Conservation (phyloP, 2,329 filamentous ascomycete genomes). For the Leptographium galeiforme region DNA sequence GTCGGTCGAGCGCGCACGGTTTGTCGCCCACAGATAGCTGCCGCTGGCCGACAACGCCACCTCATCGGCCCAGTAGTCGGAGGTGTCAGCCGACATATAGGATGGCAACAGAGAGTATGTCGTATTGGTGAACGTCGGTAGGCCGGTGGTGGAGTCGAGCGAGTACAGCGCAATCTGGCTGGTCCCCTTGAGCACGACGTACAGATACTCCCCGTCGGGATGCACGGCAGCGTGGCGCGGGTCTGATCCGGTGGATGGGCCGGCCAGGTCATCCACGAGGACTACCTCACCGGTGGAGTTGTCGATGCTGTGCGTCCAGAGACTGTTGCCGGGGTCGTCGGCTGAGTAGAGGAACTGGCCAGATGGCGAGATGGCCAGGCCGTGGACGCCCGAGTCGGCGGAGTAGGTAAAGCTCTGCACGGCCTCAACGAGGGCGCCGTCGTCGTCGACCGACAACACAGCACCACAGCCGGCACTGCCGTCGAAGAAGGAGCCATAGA, state of each 20-base stretch:
- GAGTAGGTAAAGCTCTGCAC: slow-evolving; percentile 9
- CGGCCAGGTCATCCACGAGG: not conserved
- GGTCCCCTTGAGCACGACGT: slow-evolving; percentile 11
- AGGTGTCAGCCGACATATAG: slow-evolving; percentile 1
- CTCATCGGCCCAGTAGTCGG: slow-evolving; percentile 12
- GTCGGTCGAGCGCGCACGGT: slow-evolving; percentile 2
- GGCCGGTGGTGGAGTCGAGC: slow-evolving; percentile 2
- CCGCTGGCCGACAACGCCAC: slow-evolving; percentile 11
- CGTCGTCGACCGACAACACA: slow-evolving; percentile 6
- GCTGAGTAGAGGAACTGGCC: slow-evolving; percentile 12
- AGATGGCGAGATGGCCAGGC: slow-evolving; percentile 4
- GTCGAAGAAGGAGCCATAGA: slow-evolving; percentile 10
- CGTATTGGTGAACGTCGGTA: not conserved
- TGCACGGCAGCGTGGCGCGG: slow-evolving; percentile 10
- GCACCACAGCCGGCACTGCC: slow-evolving; percentile 11
- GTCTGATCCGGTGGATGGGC: slow-evolving; percentile 2
- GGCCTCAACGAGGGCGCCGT: slow-evolving; percentile 5
- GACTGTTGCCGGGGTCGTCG: slow-evolving; percentile 10
- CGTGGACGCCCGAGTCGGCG: slow-evolving; percentile 10
- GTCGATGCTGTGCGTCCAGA: slow-evolving; percentile 13
- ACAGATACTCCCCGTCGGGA: slow-evolving; percentile 9
- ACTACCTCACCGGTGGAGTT: slow-evolving; percentile 2
- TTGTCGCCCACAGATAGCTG: slow-evolving; percentile 13
- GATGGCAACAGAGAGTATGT: slow-evolving; percentile 9
- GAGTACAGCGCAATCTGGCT: slow-evolving; percentile 8